A percentile compares a stretch with the other conserved stretches of the same genome.
These are phyloP conservation scores for Eucalyptus curtisii DNA, from an alignment of 345 rosid species.

Conservation along the genomic window DNA sequence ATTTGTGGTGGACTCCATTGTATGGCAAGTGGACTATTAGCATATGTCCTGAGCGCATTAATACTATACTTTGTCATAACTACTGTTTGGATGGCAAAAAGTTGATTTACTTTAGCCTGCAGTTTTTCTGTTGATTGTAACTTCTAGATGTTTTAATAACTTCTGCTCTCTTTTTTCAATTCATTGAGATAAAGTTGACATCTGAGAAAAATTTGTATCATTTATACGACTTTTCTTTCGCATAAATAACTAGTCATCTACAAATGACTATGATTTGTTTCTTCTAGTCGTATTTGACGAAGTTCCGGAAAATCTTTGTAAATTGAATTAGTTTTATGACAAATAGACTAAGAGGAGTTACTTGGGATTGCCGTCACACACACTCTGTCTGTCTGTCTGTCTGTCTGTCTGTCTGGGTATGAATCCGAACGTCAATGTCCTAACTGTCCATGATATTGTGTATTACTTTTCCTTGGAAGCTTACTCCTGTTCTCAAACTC, in stretches of 20 bases:
- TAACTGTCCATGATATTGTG: neutral
- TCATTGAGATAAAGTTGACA: neutral
- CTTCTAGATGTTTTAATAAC: neutral
- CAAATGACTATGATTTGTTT: neutral
- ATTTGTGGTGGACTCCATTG: neutral
- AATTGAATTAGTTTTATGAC: neutral
- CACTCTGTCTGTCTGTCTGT: neutral
- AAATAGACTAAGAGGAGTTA: neutral
- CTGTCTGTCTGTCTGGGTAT: neutral
- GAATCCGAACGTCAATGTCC: neutral
- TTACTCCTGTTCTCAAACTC: neutral
- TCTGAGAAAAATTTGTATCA: neutral
- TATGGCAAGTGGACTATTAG: neutral
- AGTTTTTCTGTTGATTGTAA: neutral
- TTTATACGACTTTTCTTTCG: neutral
- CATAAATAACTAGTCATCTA: neutral
- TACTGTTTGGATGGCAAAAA: neutral
- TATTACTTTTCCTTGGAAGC: neutral
- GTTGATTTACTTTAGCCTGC: neutral
- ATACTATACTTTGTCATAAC: neutral
- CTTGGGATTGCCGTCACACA: rapidly evolving
- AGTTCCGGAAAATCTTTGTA: neutral
- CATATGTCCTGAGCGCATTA: neutral
- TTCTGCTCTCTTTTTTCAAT: neutral
- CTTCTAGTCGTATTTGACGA: neutral